These are phyloP conservation scores for Scleroderma bovista DNA, from an alignment of 768 basidiomycete genomes.

Conservation along the genomic window DNA sequence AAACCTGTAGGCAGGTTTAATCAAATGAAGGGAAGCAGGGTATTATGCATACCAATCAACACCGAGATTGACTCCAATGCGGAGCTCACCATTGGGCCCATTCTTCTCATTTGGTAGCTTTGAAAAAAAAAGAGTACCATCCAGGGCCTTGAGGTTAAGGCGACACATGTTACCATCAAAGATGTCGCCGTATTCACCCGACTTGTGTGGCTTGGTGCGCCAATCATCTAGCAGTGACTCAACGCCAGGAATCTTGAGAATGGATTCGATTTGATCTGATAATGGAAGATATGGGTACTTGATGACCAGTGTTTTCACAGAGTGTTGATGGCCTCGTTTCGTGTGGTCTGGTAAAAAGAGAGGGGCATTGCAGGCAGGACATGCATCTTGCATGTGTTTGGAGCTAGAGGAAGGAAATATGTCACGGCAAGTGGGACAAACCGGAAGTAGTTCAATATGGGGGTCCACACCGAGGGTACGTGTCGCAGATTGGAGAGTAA, in stretches of 20 bases:
- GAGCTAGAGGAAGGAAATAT: slow-evolving; percentile 9
- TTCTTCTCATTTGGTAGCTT: not conserved
- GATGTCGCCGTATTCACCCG: slow-evolving; percentile 16
- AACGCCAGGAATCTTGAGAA: not conserved
- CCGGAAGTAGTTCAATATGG: slow-evolving; percentile 10
- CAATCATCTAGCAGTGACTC: slow-evolving; percentile 14
- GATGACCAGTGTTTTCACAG: not conserved
- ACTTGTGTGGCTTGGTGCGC: not conserved
- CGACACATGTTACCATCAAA: slow-evolving; percentile 25
- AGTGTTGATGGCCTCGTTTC: not conserved
- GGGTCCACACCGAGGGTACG: slow-evolving; percentile 1
- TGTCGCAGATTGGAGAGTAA: slow-evolving; percentile 16
- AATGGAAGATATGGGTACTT: slow-evolving; percentile 6
- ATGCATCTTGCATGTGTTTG: not conserved
- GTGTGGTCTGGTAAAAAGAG: not conserved
- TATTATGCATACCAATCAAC: slow-evolving; percentile 24
- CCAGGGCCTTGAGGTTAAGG: slow-evolving; percentile 13
- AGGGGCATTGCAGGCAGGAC: not conserved
- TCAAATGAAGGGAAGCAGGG: slow-evolving; percentile 8
- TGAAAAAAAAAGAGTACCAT: slow-evolving; percentile 8
- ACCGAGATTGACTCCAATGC: slow-evolving; percentile 22
- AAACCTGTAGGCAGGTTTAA: slow-evolving; percentile 30
- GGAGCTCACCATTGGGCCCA: slow-evolving; percentile 20
- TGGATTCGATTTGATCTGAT: not conserved
- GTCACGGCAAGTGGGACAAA: slow-evolving; percentile 16